These are phyloP conservation scores for Gynochthodes officinalis DNA, from an alignment of 257 asterid genomes.

Conservation along the genomic window DNA sequence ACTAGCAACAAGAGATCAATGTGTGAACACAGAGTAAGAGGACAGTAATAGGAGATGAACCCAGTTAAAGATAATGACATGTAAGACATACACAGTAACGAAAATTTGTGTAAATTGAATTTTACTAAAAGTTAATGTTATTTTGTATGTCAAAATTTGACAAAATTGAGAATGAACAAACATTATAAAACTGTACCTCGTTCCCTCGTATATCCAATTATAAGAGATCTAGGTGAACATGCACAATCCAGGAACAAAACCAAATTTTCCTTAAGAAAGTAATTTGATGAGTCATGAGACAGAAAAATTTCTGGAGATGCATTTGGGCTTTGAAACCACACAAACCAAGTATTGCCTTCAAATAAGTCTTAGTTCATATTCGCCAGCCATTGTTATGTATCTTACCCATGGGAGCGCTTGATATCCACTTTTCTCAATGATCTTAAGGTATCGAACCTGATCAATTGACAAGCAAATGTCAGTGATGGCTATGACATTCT, in stretches of 20 bases:
- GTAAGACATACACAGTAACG: too few relatives aligned
- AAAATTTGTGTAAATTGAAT: too few relatives aligned
- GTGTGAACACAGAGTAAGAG: not conserved
- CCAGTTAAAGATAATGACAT: not conserved
- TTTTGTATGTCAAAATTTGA: not conserved
- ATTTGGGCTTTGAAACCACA: not conserved
- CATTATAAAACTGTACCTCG: not conserved
- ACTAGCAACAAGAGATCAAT: not conserved
- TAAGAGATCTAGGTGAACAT: not conserved
- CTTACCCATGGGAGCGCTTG: slow-evolving; percentile 60
- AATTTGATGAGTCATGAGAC: not conserved
- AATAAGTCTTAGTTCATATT: slow-evolving; percentile 45
- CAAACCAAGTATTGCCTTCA: slow-evolving; percentile 7
- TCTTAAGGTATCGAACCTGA: slow-evolving; percentile 51
- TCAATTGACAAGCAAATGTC: not conserved
- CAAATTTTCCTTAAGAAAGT: not conserved
- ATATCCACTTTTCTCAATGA: slow-evolving; percentile 53
- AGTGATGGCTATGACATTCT: not conserved
- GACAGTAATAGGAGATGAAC: not conserved
- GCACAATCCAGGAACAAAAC: not conserved
- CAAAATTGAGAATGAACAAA: not conserved
- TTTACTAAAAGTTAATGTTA: not conserved
- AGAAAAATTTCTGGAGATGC: not conserved
- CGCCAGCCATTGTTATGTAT: slow-evolving; percentile 52
- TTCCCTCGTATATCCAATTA: not conserved